Evolutionary conservation across 148 eudicot genomes (phyloP).

Genomic region (Nepenthes gracilis): DNA sequence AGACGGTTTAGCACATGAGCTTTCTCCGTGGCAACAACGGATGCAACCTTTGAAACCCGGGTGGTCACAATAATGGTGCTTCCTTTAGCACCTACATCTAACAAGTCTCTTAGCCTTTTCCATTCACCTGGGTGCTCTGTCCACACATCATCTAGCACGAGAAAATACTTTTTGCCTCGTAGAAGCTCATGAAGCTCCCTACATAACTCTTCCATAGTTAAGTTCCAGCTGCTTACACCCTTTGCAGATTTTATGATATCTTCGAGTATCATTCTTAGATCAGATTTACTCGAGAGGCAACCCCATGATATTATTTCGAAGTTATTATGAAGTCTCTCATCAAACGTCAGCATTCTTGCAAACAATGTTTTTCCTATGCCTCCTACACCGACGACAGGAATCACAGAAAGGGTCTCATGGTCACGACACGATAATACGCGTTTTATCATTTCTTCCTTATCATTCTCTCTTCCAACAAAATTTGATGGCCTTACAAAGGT

Average conservation of each 20-base stretch:
- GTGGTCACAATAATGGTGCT: conserved; percentile 19
- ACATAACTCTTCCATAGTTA: conserved; percentile 1
- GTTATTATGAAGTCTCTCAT: not conserved
- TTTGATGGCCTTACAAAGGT: not conserved
- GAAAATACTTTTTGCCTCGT: conserved; percentile 2
- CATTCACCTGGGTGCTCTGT: conserved; percentile 8
- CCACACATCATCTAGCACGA: conserved; percentile 28
- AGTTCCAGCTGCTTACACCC: not conserved
- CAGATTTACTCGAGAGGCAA: conserved; percentile 15
- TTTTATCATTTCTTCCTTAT: conserved; percentile 3
- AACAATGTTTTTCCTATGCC: conserved; percentile 28
- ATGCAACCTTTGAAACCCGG: conserved; percentile 14
- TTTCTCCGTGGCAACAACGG: not conserved
- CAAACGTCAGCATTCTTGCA: conserved; percentile 14
- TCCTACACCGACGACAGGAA: conserved; percentile 20
- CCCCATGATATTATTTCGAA: conserved; percentile 24
- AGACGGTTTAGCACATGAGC: conserved; percentile 4
- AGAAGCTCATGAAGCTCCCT: not conserved
- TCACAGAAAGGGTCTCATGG: conserved; percentile 2
- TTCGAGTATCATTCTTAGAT: not conserved
- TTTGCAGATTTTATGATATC: conserved; percentile 9
- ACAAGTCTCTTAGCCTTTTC: conserved; percentile 5
- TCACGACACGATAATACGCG: not conserved
- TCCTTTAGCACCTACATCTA: conserved; percentile 4
- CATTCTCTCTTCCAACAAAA: conserved; percentile 18